phyloP scores from a whole-genome alignment of 2,329 filamentous ascomycete genomes.

The Dothiorella sarmentorum region DNA sequence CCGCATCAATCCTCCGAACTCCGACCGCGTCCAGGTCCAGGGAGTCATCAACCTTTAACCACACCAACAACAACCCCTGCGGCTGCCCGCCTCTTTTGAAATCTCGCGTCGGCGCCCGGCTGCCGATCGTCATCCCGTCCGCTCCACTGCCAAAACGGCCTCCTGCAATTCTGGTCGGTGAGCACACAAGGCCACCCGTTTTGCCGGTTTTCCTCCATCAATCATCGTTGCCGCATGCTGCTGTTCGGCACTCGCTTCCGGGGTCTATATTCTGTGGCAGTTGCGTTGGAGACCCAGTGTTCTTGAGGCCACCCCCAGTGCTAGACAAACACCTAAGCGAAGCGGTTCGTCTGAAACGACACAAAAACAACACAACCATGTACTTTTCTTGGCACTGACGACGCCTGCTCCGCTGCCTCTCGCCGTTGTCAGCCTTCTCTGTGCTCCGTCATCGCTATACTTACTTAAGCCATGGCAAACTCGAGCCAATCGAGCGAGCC shows the following conservation, averaged over 20 bases:
- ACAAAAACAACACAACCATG: background rate
- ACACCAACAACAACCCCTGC: background rate
- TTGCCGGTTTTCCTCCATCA: conserved; percentile 10
- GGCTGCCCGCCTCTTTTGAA: background rate
- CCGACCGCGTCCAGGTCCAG: too few species aligned
- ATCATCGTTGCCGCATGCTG: background rate
- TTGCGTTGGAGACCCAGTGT: background rate
- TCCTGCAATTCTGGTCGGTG: conserved; percentile 3
- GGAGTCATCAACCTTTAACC: too few species aligned
- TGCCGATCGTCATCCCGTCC: conserved; percentile 12
- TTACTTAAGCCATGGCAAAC: background rate
- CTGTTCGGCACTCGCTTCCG: too few species aligned
- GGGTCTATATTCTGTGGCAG: too few species aligned
- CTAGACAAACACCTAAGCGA: too few species aligned
- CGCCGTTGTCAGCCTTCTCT: too few species aligned
- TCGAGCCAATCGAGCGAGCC: background rate
- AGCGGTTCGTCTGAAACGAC: too few species aligned
- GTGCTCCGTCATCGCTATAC: too few species aligned
- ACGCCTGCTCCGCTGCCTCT: background rate
- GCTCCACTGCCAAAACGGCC: background rate
- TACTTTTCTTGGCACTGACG: background rate
- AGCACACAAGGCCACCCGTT: background rate
- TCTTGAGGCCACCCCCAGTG: background rate
- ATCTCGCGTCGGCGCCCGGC: background rate
- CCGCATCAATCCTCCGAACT: too few species aligned